These are phyloP conservation scores for Rhizopus delemar DNA, from an alignment of 371 early-diverging fungal species.

Conservation along the genomic window DNA sequence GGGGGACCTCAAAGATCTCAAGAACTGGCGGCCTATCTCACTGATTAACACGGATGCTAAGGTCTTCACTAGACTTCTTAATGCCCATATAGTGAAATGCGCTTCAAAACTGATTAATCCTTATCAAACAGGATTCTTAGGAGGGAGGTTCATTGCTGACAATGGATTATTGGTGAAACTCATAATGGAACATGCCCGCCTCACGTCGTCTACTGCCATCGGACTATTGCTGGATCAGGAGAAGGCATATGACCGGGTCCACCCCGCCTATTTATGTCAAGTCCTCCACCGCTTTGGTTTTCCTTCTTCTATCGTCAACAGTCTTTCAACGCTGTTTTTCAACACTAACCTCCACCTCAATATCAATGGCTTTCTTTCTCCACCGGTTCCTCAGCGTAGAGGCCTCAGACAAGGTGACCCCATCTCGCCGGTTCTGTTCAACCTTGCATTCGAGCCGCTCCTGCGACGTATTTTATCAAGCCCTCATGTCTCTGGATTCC, in stretches of 20 bases:
- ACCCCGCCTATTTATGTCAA: slow-evolving; percentile 17
- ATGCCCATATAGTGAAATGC: neutral
- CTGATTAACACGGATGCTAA: slow-evolving; percentile 26
- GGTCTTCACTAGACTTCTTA: neutral
- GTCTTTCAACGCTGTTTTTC: slow-evolving; percentile 9
- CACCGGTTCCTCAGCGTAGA: slow-evolving; percentile 14
- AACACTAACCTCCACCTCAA: slow-evolving; percentile 3
- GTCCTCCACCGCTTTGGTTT: slow-evolving; percentile 11
- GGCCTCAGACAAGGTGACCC: slow-evolving; percentile 36
- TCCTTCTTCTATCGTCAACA: slow-evolving; percentile 1
- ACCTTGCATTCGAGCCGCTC: slow-evolving; percentile 33
- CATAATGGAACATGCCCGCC: neutral
- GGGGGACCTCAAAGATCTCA: slow-evolving; percentile 14
- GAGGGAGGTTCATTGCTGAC: slow-evolving; percentile 12
- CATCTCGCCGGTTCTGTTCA: slow-evolving; percentile 32
- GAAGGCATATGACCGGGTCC: slow-evolving; percentile 16
- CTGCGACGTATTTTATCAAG: slow-evolving; percentile 14
- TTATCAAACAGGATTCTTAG: slow-evolving; percentile 16
- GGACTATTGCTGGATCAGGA: slow-evolving; percentile 7
- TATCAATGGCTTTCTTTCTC: slow-evolving; percentile 12
- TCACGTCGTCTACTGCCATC: neutral
- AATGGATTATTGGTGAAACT: slow-evolving; percentile 6
- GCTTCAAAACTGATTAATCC: neutral
- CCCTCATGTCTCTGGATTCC: slow-evolving; percentile 1
- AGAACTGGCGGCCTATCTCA: slow-evolving; percentile 31